phyloP scores from a whole-genome alignment of 108 stramenopile species.

The Nitzschia putrida region DNA sequence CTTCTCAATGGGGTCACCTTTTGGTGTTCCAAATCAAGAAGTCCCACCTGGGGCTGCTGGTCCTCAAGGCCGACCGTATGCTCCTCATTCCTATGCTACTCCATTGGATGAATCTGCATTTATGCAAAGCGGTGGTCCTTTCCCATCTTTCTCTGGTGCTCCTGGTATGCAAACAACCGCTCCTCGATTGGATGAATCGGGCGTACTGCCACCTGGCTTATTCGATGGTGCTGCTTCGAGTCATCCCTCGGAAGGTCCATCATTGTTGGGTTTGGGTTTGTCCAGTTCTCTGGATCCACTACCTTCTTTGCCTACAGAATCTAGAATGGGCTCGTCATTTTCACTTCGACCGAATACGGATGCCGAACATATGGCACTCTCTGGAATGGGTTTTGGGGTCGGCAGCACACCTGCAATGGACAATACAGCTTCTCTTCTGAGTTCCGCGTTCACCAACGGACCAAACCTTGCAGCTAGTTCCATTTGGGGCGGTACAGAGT shows the following conservation, averaged over 20 bases:
- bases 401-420: neutral
- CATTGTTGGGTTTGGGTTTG: conserved; percentile 3
- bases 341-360: neutral
- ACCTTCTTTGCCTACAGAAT: conserved; percentile 6
- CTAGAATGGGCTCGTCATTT: conserved; percentile 23
- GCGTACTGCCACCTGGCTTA: neutral
- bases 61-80: neutral
- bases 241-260: neutral
- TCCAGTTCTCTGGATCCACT: conserved; percentile 1
- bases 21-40: neutral
- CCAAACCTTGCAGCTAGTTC: conserved; percentile 1
- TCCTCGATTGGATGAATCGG: no score
- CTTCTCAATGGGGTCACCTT: conserved; percentile 27
- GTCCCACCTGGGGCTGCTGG: neutral
- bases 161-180: no score
- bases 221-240: conserved; percentile 1
- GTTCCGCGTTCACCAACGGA: conserved; percentile 12
- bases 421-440: conserved; percentile 8
- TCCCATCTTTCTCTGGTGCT: no score
- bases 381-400: neutral
- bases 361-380: neutral
- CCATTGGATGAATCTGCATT: no score
- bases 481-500: conserved; percentile 3
- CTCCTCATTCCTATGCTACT: neutral
- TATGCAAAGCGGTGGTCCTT: no score